Base-by-base conservation (phyloP, 352 stramenopile species). In the Bremia lactucae region DNA sequence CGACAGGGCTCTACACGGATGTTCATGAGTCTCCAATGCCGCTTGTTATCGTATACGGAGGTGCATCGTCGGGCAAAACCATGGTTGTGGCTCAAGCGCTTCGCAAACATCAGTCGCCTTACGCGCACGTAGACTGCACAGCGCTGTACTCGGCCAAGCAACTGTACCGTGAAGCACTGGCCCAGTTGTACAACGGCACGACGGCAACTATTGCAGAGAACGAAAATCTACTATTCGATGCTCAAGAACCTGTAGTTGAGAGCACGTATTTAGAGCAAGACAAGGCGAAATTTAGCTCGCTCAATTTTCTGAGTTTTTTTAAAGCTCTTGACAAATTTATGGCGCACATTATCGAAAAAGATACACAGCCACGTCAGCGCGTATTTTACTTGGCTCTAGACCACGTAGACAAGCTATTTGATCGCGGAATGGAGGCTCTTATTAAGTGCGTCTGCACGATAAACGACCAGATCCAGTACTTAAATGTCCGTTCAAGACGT, bases 61-160 rank as follows among this genome's bases (percentile, higher is more conserved):
- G 68, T 23, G 73, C 77, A 19, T 87, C 75, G 8, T 81, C 73
- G n/a, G 78, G 78, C 36, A 91, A 91, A 50, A 85, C 69, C 36
- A 36, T 68, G 37, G 62, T 59, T n/a, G 66, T 88, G 36, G 55
- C 59, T 15, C 59, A 68, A 16, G 55, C 49, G 9, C 41, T 87
- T 38, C 52, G 48, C 8, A 36, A 35, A 8, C 50, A 74, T 29
- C 43, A 61, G 14, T 35, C 55, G 14, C 42, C 60, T 6, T 69
- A 73, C 48, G 71, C 67, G 2, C 50, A 85, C 31, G 62, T 91
- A 18, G 74, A 91, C 53, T 85, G 75, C 50, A 83, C 70, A 6
- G 74, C 59, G 20, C 52, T 88, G 6, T 83, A 77, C 52, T 66
- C 62, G 13, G 65, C 64, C 38, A 67, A 72, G 40, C 69, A 81